Conservation (phyloP, 2,329 filamentous ascomycete species). For the Cercospora zeae-maydis region DNA sequence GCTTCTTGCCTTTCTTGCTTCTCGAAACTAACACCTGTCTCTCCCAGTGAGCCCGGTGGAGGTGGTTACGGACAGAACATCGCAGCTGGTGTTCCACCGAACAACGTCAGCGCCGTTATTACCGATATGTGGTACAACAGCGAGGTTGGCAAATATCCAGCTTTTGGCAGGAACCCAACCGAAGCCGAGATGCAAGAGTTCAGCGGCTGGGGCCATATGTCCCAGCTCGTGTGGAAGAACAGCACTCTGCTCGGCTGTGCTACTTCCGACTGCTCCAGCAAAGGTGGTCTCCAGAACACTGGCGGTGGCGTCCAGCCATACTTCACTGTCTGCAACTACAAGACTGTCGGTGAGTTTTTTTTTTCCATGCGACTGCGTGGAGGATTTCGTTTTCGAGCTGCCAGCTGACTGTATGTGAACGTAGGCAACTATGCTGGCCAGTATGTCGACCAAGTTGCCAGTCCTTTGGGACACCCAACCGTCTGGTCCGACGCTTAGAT, state of each 20-base stretch:
- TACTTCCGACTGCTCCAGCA: slow-evolving; percentile 51
- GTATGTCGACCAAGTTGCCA: slow-evolving; percentile 15
- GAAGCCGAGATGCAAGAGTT: slow-evolving; percentile 51
- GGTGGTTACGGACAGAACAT: slow-evolving; percentile 87
- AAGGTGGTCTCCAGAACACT: slow-evolving; percentile 41
- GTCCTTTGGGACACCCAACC: slow-evolving; percentile 6
- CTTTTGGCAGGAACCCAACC: slow-evolving; percentile 46
- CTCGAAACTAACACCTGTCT: neutral
- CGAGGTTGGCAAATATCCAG: slow-evolving; percentile 58
- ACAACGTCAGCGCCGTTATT: slow-evolving; percentile 62
- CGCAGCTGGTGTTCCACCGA: slow-evolving; percentile 59
- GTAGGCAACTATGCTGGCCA: slow-evolving; percentile 20
- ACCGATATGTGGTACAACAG: slow-evolving; percentile 84
- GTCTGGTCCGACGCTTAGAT: slow-evolving; percentile 2
- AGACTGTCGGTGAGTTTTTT: slow-evolving; percentile 58
- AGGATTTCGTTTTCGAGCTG: neutral
- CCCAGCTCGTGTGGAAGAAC: slow-evolving; percentile 66
- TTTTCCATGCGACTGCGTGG: neutral
- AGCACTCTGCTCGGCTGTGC: slow-evolving; percentile 63
- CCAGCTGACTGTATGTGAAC: neutral
- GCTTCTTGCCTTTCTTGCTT: neutral
- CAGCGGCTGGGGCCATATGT: slow-evolving; percentile 67
- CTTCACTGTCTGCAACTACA: slow-evolving; percentile 86
- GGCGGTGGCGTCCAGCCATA: slow-evolving; percentile 47
- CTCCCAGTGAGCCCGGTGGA: slow-evolving; percentile 39